Evolutionary conservation across 129 eudicot genomes (phyloP), one percentile per base, ranked within the genome.

Genomic region (Smallanthus sonchifolius): DNA sequence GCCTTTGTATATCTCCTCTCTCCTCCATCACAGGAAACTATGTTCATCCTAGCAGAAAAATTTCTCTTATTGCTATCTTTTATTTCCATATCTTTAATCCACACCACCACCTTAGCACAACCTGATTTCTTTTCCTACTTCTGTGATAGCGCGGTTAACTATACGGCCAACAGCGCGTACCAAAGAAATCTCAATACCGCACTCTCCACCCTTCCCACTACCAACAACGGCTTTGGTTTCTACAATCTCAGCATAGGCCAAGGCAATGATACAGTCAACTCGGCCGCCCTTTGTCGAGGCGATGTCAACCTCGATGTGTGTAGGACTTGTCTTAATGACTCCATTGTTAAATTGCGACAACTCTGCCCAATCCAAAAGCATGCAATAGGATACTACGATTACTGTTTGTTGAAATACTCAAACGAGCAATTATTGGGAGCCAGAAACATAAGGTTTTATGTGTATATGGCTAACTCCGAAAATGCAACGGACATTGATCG

Each of bases 281-380:
- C 65, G 40, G 1, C 79, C 15, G 75, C 47, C 11, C 92, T 84
- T 17, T 87, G 88, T 69, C 60, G 88, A 38, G 92, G 86, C 2
- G 91, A 86, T 28, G 54, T 75, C 9, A 39, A 54, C 16, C 72
- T n/a, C 0, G 61, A 44, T 13, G 42, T 4, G 1, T 86, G 91
- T 44, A 66, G 17, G 6, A 45, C 52, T 3, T 86, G 88, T 65
- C 42, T 86, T 32, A 39, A 47, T 2, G 49, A 65, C 44, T 75
- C 83, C 3, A 66, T 70, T 1, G 6, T 6, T 0, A 64, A 16
- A 28, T 1, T 80, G 52, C 10, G 59, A 7, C 39, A 48, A 55
- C 6, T 34, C 0, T 86, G 91, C 49, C 84, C 85, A 3, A 72
- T 66, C 44, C 75, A 54, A 28, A 81, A 24, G 80, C 80, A 83